These are phyloP conservation scores for Fraxinus xanthoxyloides DNA, from an alignment of 305 asterid species.

Conservation along the genomic window DNA sequence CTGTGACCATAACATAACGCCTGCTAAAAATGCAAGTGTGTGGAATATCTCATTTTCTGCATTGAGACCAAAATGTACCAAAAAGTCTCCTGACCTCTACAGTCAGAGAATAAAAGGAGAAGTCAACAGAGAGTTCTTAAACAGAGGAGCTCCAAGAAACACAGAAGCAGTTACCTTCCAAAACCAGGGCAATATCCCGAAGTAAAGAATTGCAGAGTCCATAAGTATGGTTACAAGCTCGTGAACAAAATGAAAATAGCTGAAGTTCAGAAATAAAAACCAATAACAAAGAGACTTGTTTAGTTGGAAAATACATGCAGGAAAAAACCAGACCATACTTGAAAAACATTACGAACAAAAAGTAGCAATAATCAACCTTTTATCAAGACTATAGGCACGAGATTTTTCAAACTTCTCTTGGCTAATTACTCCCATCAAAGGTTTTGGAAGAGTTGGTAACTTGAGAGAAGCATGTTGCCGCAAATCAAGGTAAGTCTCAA, in stretches of 20 bases:
- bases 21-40: slow-evolving; percentile 92
- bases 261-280: slow-evolving; percentile 29
- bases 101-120: slow-evolving; percentile 19
- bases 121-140: slow-evolving; percentile 13
- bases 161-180: slow-evolving; percentile 66
- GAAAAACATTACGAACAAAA: slow-evolving; percentile 7
- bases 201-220: slow-evolving; percentile 82
- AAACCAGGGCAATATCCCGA: slow-evolving; percentile 86
- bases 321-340: background rate
- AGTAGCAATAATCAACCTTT: slow-evolving; percentile 55
- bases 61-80: slow-evolving; percentile 62
- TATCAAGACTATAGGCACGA: slow-evolving; percentile 91
- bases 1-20: slow-evolving; percentile 97
- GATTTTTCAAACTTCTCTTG: slow-evolving; percentile 92
- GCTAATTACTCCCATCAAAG: slow-evolving; percentile 82
- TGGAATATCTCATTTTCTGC: slow-evolving; percentile 84
- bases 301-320: slow-evolving; percentile 11
- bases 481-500: slow-evolving; percentile 81
- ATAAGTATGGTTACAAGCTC: slow-evolving; percentile 74
- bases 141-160: slow-evolving; percentile 4
- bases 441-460: slow-evolving; percentile 78
- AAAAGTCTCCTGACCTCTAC: slow-evolving; percentile 78
- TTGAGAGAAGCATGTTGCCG: slow-evolving; percentile 89
- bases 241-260: slow-evolving; percentile 83
- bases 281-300: slow-evolving; percentile 21